Conservation (phyloP, 495 filamentous ascomycete genomes). For the Aspergillus funiculosus region DNA sequence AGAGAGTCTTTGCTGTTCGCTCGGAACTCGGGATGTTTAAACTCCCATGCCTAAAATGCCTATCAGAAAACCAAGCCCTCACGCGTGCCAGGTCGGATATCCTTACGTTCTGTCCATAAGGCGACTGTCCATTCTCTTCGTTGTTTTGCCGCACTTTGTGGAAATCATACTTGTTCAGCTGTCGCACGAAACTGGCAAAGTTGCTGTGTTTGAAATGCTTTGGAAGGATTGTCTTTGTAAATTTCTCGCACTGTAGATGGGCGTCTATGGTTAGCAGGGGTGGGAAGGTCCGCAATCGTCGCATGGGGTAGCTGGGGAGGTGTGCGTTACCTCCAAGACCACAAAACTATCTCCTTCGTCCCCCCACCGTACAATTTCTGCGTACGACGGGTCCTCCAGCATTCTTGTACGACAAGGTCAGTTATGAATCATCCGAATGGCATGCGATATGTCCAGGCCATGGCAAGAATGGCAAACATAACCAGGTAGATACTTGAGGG, state of each 20-base stretch:
- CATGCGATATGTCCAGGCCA: not conserved
- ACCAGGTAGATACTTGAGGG: conserved; percentile 10
- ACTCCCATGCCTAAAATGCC: conserved; percentile 78
- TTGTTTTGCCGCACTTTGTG: conserved; percentile 98
- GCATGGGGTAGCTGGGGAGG: not conserved
- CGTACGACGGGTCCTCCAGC: conserved; percentile 92
- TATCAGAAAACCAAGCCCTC: conserved; percentile 8
- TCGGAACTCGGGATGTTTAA: conserved; percentile 95
- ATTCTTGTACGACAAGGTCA: conserved; percentile 55
- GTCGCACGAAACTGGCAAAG: conserved; percentile 96
- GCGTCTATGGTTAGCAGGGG: conserved; percentile 5
- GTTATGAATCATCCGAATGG: conserved; percentile 1
- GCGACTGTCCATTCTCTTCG: conserved; percentile 86
- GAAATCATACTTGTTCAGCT: conserved; percentile 99
- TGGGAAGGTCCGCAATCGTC: conserved; percentile 5
- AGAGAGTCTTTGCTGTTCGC: conserved; percentile 93
- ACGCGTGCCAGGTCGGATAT: not conserved
- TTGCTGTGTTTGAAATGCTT: conserved; percentile 99
- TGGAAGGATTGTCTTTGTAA: conserved; percentile 93
- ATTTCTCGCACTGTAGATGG: conserved; percentile 78
- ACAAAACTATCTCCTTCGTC: conserved; percentile 94
- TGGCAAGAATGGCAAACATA: conserved; percentile 1
- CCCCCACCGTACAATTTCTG: conserved; percentile 91
- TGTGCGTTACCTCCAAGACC: conserved; percentile 77
- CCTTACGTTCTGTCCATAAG: conserved; percentile 83